Conservation (phyloP, 2,329 filamentous ascomycete species). For the Mycosphaerella arachidis region DNA sequence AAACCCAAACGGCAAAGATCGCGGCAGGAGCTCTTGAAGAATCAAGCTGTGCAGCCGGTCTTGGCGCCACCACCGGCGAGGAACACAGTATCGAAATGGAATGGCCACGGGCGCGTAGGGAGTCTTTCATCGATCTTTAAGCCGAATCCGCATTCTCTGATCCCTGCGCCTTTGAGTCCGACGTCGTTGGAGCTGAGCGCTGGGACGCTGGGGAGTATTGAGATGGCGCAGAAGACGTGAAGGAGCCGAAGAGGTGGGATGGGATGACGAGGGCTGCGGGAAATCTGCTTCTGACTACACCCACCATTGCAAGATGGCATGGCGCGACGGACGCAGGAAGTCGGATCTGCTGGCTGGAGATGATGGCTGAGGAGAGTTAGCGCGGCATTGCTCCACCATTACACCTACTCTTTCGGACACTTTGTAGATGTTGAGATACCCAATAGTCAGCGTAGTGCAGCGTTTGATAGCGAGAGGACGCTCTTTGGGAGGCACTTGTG, state of each 20-base stretch:
- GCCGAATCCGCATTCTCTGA: background rate
- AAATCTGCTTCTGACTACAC: background rate
- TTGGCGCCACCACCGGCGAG: constrained; percentile 3
- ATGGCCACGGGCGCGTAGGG: background rate
- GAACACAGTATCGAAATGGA: background rate
- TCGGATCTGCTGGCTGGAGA: background rate
- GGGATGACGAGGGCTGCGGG: background rate
- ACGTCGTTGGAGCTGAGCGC: background rate
- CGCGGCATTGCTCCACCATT: background rate
- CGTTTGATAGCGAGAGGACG: background rate
- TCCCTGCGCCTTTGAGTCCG: background rate
- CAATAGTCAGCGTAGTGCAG: background rate
- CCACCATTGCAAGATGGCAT: background rate
- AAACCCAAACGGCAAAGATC: background rate
- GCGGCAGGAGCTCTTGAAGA: constrained; percentile 10
- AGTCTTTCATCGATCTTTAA: constrained; percentile 3
- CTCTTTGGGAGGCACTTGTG: no score
- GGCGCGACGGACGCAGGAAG: background rate
- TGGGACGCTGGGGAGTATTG: background rate
- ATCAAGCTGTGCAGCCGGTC: constrained; percentile 11
- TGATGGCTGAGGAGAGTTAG: no score
- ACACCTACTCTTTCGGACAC: background rate
- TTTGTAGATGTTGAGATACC: background rate
- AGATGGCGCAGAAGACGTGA: constrained; percentile 1
- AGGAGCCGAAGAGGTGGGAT: background rate